Percentiles rank a stretch among this genome's conserved stretches.
Conservation (phyloP, 2,329 filamentous ascomycete species). For the Penicillium sp. region DNA sequence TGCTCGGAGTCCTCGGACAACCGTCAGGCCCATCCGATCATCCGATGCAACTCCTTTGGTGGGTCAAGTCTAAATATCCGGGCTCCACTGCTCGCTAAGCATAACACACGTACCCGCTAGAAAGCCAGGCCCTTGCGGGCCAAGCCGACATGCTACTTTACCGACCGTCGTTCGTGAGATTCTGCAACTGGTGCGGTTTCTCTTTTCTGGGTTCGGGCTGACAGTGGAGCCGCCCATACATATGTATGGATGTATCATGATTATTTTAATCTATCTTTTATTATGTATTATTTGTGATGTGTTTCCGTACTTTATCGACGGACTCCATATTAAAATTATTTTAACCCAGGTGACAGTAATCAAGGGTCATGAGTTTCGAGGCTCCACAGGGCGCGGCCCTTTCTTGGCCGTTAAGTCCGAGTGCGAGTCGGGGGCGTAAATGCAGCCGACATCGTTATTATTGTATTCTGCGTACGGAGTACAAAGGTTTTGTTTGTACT, state of each 20-base stretch:
- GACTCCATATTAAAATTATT: too few relatives aligned
- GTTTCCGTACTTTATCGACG: too few relatives aligned
- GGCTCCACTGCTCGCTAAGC: conserved; percentile 29
- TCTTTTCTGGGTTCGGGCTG: conserved; percentile 2
- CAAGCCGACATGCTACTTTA: conserved; percentile 24
- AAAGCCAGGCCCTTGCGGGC: conserved; percentile 24
- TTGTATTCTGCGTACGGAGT: neutral
- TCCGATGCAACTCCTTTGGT: conserved; percentile 25
- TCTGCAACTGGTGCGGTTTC: conserved; percentile 7
- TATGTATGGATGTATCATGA: too few relatives aligned
- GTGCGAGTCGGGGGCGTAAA: conserved; percentile 4
- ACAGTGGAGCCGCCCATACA: neutral
- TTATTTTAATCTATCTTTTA: neutral
- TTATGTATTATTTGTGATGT: neutral
- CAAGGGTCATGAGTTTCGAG: conserved; percentile 1
- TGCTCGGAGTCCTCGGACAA: neutral
- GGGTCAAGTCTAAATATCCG: conserved; percentile 12
- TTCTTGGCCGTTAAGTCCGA: conserved; percentile 10
- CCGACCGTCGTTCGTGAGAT: conserved; percentile 23
- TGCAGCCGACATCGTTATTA: conserved; percentile 5
- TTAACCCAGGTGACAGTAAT: neutral
- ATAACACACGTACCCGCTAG: conserved; percentile 19
- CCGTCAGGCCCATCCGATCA: conserved; percentile 21
- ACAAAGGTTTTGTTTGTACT: neutral
- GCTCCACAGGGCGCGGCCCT: conserved; percentile 7